Evolutionary conservation across 2,329 filamentous ascomycete species (phyloP), one percentile per base, ranked within the genome.

Genomic region (Beauveria sp.): DNA sequence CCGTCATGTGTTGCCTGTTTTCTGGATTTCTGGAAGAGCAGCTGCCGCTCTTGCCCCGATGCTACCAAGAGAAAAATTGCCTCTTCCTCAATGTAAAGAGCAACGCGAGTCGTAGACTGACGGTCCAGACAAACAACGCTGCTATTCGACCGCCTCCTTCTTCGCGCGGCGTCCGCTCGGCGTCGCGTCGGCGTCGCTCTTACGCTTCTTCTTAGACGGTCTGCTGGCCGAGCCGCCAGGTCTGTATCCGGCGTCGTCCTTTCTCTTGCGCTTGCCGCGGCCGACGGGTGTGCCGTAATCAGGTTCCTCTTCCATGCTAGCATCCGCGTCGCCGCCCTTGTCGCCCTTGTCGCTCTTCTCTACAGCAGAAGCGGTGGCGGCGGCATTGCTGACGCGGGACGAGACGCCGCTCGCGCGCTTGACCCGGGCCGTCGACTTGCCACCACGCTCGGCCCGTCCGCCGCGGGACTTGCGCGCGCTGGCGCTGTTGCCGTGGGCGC

Each of bases 161-260:
- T 75, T 75, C 5, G 69, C 70, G 64, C 72, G 72, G 61, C 72
- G 71, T 28, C 64, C 68, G 30, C 70, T 72, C 28, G 71, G 71
- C 28, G 74, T 74, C 24, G 66, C 74, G 38, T 73, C 75, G 30
- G 67, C 73, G 54, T 81, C 80, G 66, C 82, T 84, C 77, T 83
- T 85, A 4, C 82, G 77, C 77, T 84, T 86, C 72, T 80, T 81
- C 75, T 86, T 86, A 0, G 74, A 72, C 20, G 81, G 81, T 45
- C 82, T 75, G 43, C 76, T 79, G 2, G 76, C 77, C 2, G 82
- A 83, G 3, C 80, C 80, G 65, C 85, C 84, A 3, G 84, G 83
- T 62, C 83, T 77, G 69, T 86, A 86, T 4, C 83, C 83, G 0
- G 74, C 72, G 64, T 87, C 84, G 8, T 86, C 84, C 40, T 85